phyloP scores from a whole-genome alignment of 2,329 filamentous ascomycete genomes.

The Fusarium sp. region DNA sequence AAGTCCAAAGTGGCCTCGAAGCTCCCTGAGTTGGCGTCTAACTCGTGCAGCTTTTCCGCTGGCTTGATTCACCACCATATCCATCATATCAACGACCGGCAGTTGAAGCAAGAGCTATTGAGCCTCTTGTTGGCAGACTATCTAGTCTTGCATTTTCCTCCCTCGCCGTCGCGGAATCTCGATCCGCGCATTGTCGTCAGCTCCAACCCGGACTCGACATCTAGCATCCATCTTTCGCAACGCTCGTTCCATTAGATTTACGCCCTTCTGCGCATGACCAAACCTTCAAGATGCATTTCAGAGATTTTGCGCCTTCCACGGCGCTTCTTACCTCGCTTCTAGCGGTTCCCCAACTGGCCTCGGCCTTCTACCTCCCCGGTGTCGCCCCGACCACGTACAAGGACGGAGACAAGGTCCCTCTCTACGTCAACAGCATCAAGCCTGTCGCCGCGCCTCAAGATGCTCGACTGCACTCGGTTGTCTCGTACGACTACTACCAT shows the following conservation, averaged over 20 bases:
- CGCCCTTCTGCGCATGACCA: slow-evolving; percentile 44
- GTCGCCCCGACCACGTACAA: slow-evolving; percentile 95
- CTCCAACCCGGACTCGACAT: slow-evolving; percentile 21
- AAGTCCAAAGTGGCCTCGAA: slow-evolving; percentile 30
- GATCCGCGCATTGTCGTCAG: slow-evolving; percentile 40
- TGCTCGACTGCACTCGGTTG: slow-evolving; percentile 87
- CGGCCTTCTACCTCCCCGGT: slow-evolving; percentile 95
- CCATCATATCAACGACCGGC: slow-evolving; percentile 8
- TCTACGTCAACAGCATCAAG: slow-evolving; percentile 93
- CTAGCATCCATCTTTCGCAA: slow-evolving; percentile 29
- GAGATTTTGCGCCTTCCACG: slow-evolving; percentile 57
- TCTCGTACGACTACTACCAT: slow-evolving; percentile 97
- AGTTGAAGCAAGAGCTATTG: not conserved
- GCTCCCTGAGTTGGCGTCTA: slow-evolving; percentile 39
- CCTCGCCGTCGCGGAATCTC: slow-evolving; percentile 1
- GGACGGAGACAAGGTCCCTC: slow-evolving; percentile 80
- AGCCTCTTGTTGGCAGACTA: not conserved
- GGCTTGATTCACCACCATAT: slow-evolving; percentile 27
- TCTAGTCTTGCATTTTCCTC: not conserved
- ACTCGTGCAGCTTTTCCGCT: slow-evolving; percentile 35
- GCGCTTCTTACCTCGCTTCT: slow-evolving; percentile 64
- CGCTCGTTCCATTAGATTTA: slow-evolving; percentile 10
- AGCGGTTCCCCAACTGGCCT: slow-evolving; percentile 64
- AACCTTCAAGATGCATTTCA: slow-evolving; percentile 57
- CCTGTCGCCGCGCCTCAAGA: slow-evolving; percentile 83